Evolutionary conservation across 805 yeast genomes (phyloP), one percentile per base, ranked within the genome.

Genomic region (Wickerhamomyces canadensis): DNA sequence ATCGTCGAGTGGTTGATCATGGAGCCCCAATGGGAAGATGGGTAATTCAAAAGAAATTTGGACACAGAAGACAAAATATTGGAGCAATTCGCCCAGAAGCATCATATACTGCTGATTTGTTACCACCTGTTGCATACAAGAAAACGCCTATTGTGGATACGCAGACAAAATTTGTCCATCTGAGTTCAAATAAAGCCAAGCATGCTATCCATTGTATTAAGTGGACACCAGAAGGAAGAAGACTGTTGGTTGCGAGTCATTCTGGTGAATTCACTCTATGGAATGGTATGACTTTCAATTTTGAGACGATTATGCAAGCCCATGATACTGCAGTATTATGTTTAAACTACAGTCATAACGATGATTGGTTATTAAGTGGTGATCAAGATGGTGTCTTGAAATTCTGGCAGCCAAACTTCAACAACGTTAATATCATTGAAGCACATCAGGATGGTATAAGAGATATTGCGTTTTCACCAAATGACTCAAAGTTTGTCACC

Each of bases 261-360:
- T 77, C 86, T 39, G 99, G 99, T 29, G 99, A 93, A 58, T 89
- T 93, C 61, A 89, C 98, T 11, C 67, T 93, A 32, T 93, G 98
- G 98, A 88, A 89, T 58, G 97, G 98, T 10, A 76, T 84, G 70
- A 82, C 95, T 9, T 93, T 91, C 63, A 87, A 86, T 56, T 88
- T 93, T 57, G 99, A 93, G 58, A 86, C 96, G 37, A 88, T 93
- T 46, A 93, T 89, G 94, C 98, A 93, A 66, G 98, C 98, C 1
- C 99, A 93, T 61, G 99, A 93, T 58, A 71, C 83, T 42, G 88
- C 96, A 0, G 83, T 93, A 26, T 72, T 88, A 24, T 70, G 91
- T 1, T 65, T 87, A 54, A 72, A 76, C 46, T 93, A 91, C 62
- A 80, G 93, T 6, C 94, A 87, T 58, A 80, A 82, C 42, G 96